Base-by-base conservation (phyloP, 2,329 filamentous ascomycete genomes). In the Neofusicoccum parvum region DNA sequence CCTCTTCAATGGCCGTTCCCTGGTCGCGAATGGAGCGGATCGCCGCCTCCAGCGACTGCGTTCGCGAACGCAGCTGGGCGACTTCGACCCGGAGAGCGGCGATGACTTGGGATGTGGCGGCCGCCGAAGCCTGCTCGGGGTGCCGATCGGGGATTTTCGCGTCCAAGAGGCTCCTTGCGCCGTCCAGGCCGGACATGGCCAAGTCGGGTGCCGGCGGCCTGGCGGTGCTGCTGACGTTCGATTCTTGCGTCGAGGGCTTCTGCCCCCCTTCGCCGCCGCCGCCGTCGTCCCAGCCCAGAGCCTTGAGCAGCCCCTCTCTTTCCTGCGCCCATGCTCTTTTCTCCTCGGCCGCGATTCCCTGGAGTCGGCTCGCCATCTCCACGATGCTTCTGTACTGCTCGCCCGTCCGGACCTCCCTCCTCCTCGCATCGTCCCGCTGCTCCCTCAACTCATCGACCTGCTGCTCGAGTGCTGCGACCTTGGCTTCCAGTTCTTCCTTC, bases 321-420 rank as follows among this genome's bases (percentile, higher is more conserved):
- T 83, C 81, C 4, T 71, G 69, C 9, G 76, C 75, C 73, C 81
- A 80, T 39, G 73, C 74, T 65, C 78, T 79, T 65, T 75, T 77
- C 56, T 83, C 81, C 11, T 78, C 78, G 1, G 77, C 76, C 46
- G 76, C 73, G 68, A 81, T 78, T 1, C 74, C 75, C 67, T 85
- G 81, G 20, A 85, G 70, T 15, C 76, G 73, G 6, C 76, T 78
- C 32, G 81, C 80, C 79, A 84, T 82, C 43, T 83, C 81, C 70
- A 85, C 75, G 70, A 85, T 85, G 58, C 79, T 78, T 69, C 80
- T 76, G 73, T 83, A 85, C 71, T 85, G 83, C 64, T 77, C 77
- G 37, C 80, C 81, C 59, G 82, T 82, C 3, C 76, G 75, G 2
- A 75, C 74, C 3, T 79, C 72, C 56, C 81, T 76, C 34, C 74